Base-by-base conservation (phyloP, 352 stramenopile genomes). In the Phytophthora quininea region DNA sequence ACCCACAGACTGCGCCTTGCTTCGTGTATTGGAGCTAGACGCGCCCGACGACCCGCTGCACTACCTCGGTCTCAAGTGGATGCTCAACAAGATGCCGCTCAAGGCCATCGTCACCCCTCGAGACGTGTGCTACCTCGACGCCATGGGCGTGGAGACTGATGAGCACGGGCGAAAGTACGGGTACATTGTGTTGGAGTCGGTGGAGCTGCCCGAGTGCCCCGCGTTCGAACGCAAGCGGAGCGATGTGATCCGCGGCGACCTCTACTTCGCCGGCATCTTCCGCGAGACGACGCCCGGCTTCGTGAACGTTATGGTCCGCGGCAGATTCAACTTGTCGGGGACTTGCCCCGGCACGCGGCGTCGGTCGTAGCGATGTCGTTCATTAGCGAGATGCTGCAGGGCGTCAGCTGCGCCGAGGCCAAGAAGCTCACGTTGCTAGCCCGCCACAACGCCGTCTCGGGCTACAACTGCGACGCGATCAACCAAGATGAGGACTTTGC, bases 341-440 rank as follows among this genome's bases (percentile, higher is more conserved):
- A 80, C 4, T 35, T 86, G 29, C 64, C 77, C 2, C 55, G 69
- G 11, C 58, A 76, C 47, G 51, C 75, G 5, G 62, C 67, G 8
- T 61, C 77, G n/a, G 50, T 74, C 29, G 66, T 63, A 40, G 79
- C 73, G 3, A 64, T 70, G 29, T 72, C 73, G 38, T 83, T 84
- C 47, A 71, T 87, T 55, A 64, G 51, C 1, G 69, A 60, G 0
- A 49, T 83, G 7, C 63, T 82, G 15, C 67, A 70, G 38, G 76
- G 69, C 3, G 79, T 86, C 8, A 54, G 61, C 2, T 86, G 75
- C 27, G 77, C 80, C 0, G 72, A 86, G 40, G 80, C 80, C 53
- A 88, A 88, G 70, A 86, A 83, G 52, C 59, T 88, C 15, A 89
- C 78, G 48, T 61, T 85, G 19, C 46, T 89, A 11, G 58, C 77